phyloP scores from a whole-genome alignment of 495 filamentous ascomycete species.

The Lasiosphaeris hirsuta region DNA sequence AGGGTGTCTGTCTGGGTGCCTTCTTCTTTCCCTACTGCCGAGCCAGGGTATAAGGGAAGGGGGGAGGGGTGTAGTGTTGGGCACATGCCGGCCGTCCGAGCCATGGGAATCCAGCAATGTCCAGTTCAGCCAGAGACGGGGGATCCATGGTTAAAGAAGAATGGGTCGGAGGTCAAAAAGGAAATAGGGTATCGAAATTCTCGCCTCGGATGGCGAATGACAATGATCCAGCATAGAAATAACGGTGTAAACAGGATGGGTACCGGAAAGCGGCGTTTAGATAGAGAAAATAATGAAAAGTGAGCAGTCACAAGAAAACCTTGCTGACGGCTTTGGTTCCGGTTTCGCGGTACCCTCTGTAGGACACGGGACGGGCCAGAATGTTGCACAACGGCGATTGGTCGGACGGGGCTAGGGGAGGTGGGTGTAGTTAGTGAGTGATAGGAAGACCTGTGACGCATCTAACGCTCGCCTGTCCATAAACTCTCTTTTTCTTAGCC shows the following conservation, averaged over 20 bases:
- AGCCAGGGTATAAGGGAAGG: background rate
- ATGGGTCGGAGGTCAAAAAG: background rate
- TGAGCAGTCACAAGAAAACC: slow-evolving; percentile 19
- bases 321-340: slow-evolving; percentile 20
- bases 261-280: background rate
- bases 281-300: slow-evolving; percentile 2
- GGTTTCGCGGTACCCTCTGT: slow-evolving; percentile 22
- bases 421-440: background rate
- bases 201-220: background rate
- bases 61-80: background rate
- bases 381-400: slow-evolving; percentile 9
- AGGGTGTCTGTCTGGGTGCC: background rate
- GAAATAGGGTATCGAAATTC: background rate
- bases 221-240: background rate
- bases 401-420: slow-evolving; percentile 1
- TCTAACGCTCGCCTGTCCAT: background rate
- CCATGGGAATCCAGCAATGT: background rate
- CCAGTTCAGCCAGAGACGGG: background rate
- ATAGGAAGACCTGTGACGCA: background rate
- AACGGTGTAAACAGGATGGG: slow-evolving; percentile 9
- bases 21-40: background rate
- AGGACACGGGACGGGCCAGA: slow-evolving; percentile 18
- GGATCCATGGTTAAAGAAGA: slow-evolving; percentile 1
- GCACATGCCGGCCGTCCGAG: too few species aligned
- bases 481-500: too few species aligned